Evolutionary conservation across 2,329 filamentous ascomycete species (phyloP), one percentile per base, ranked within the genome.

Genomic region (Fusarium sp.): DNA sequence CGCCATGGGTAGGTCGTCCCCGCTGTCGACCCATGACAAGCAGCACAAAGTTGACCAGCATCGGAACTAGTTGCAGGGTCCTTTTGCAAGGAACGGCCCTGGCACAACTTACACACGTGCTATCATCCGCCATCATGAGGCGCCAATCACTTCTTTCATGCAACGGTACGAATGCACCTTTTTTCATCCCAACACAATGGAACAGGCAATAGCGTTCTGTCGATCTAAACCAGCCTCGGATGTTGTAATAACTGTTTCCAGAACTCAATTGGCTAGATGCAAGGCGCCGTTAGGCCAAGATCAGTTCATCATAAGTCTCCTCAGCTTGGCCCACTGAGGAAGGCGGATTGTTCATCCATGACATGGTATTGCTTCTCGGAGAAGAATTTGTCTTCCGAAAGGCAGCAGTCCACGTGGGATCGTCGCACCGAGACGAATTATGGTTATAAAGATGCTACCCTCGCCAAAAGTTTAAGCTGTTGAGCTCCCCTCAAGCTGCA

Each of bases 321-420:
- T 57, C 50, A 57, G 62, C 61, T 69, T 74, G 67, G 62, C 72
- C 72, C 44, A 62, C 70, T 60, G 57, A 57, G 68, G 72, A 74
- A 74, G 72, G 65, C 57, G 58, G 37, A 50, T 59, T 60, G 60
- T 46, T 42, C 38, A 51, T 56, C 53, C 20, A 53, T 45, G 64
- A 64, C 58, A 60, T 60, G 66, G 63, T 47, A 42, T 62, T 55
- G 36, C 42, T 57, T 38, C 57, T 46, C 34, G 50, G 53, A 62
- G 51, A 66, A 42, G 60, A 54, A 50, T 30, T 62, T 65, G 57
- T 61, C 46, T 70, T 61, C 58, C 54, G 58, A 31, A 69, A 30
- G 70, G 63, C 11, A 62, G 44, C 55, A 26, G 51, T 65, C 42
- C 69, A 71, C 69, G 69, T 71, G 69, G 69, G 67, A 71, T 63